A percentile compares a stretch with the other conserved stretches of the same genome.
These are phyloP conservation scores for Aspergillus sp. DNA, from an alignment of 2,329 filamentous ascomycete genomes.

Conservation along the genomic window DNA sequence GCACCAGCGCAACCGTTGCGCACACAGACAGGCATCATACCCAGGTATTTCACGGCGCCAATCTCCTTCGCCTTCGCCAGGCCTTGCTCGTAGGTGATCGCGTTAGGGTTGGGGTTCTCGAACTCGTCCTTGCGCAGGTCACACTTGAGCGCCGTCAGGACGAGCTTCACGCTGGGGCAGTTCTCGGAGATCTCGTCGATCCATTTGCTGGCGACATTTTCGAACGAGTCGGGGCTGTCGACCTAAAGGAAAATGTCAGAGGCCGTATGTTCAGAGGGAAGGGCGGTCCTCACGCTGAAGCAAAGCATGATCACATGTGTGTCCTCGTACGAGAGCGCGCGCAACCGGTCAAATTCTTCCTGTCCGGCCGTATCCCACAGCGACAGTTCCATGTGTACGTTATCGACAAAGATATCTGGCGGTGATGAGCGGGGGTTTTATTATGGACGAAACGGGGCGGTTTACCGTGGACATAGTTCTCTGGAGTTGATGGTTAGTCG, in stretches of 20 bases:
- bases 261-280: not conserved
- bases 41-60: slow-evolving; percentile 86
- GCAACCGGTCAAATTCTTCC: slow-evolving; percentile 96
- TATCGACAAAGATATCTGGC: slow-evolving; percentile 95
- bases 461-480: slow-evolving; percentile 97
- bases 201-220: slow-evolving; percentile 99
- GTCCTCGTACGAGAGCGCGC: slow-evolving; percentile 95
- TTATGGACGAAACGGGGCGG: slow-evolving; percentile 6
- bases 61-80: slow-evolving; percentile 88
- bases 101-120: slow-evolving; percentile 61
- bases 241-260: slow-evolving; percentile 46
- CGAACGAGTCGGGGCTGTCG: slow-evolving; percentile 91
- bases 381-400: slow-evolving; percentile 92
- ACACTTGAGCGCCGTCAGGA: slow-evolving; percentile 94
- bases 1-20: not conserved
- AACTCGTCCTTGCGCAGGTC: slow-evolving; percentile 81
- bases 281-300: slow-evolving; percentile 66
- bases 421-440: slow-evolving; percentile 18
- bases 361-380: slow-evolving; percentile 98
- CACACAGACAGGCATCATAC: slow-evolving; percentile 39
- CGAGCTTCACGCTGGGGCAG: slow-evolving; percentile 90
- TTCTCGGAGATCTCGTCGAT: slow-evolving; percentile 97
- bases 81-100: slow-evolving; percentile 85
- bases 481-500: slow-evolving; percentile 44
- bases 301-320: slow-evolving; percentile 99